Percentiles rank a stretch among this genome's conserved stretches.
These are phyloP conservation scores for Leccinum fuscescens DNA, from an alignment of 1,284 basidiomycete species.

Conservation along the genomic window DNA sequence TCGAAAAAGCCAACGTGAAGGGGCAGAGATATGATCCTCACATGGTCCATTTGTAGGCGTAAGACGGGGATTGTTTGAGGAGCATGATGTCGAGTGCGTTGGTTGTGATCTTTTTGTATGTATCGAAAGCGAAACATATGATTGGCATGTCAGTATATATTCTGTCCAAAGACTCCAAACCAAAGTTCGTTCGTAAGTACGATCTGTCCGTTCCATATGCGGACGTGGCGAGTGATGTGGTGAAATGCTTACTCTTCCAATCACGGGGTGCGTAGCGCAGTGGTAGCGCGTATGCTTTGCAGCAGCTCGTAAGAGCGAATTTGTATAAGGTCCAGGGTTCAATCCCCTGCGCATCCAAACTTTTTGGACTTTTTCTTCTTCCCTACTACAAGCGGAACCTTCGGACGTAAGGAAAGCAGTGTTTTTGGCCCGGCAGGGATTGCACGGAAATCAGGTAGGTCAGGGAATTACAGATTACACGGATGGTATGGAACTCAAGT, in stretches of 20 bases:
- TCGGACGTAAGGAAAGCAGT: too few relatives aligned
- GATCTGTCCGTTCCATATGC: not conserved
- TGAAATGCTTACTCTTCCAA: accelerated
- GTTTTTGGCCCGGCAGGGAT: too few relatives aligned
- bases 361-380: not conserved
- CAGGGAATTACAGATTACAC: too few relatives aligned
- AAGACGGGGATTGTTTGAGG: not conserved
- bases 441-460: too few relatives aligned
- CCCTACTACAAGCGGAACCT: too few relatives aligned
- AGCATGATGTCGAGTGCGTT: not conserved
- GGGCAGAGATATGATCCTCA: slow-evolving; percentile 21
- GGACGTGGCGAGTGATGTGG: not conserved
- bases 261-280: not conserved
- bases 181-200: too few relatives aligned
- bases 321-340: slow-evolving; percentile 1
- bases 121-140: not conserved
- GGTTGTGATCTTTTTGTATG: not conserved
- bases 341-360: not conserved
- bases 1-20: slow-evolving; percentile 16
- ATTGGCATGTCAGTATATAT: too few relatives aligned
- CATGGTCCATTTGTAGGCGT: slow-evolving; percentile 5
- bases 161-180: too few relatives aligned
- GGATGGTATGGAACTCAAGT: too few relatives aligned
- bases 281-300: slow-evolving; percentile 1
- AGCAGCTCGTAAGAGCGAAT: not conserved